Base-by-base conservation (phyloP, 176 grass and related monocot genomes). In the Calamus simplicifolius region DNA sequence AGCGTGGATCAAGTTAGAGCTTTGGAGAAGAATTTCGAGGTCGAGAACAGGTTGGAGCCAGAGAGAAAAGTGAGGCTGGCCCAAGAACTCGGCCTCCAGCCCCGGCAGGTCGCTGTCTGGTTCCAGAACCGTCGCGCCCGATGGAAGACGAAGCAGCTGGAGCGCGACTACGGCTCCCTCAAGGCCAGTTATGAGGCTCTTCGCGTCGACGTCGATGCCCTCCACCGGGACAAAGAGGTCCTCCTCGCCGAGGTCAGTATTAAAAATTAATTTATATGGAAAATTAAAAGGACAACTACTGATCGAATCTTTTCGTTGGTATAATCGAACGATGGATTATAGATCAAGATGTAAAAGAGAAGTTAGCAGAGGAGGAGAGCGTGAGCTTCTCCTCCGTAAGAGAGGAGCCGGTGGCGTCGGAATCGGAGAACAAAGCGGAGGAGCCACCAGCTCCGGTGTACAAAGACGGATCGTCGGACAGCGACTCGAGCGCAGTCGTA, bases 101-200 rank as follows among this genome's bases (percentile, higher is more conserved):
- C 85, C 16, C 85, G 90, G 58, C 90, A 95, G 59, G 90, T 95
- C 38, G 90, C 90, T 18, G 79, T 95, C 56, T 95, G 90, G 90
- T 95, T 95, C 71, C 90, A 95, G 82, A 95, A 95, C 82, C 90
- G 90, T 56, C 90, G 90, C 29, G 90, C 90, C 5, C 70, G 90
- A 8, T 95, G 79, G 85, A 95, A 95, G 85, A 89, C 90, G 2
- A 95, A 95, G 85, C 69, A 77, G 29, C 77, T 95, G 1, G 85
- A 95, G 80, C 90, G 90, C 27, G 90, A 95, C 73, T 89, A 78
- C 68, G 49, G 64, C 13, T 66, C 85, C 4, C 80, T 95, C 52
- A 81, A 81, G 58, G 63, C 76, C 5, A 75, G 77, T 69, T 84
- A 95, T 58, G 90, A 95, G 26, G 55, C 73, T 0, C 77, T 95